phyloP scores from a whole-genome alignment of 495 filamentous ascomycete species.

The Platismatia glauca region DNA sequence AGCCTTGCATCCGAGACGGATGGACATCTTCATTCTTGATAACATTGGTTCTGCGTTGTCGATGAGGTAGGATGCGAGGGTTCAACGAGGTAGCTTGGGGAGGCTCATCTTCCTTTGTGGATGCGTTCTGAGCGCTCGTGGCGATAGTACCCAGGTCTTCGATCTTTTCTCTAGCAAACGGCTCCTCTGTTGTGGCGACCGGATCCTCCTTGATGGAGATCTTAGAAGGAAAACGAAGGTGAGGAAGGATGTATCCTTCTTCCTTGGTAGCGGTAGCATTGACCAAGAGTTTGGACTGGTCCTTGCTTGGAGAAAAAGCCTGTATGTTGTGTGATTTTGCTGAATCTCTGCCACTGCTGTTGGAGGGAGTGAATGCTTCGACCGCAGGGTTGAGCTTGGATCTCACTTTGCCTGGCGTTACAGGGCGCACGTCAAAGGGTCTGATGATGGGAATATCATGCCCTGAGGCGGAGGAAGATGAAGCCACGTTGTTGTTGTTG shows the following conservation, averaged over 20 bases:
- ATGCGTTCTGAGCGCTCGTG: not conserved
- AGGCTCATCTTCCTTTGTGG: not conserved
- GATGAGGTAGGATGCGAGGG: not conserved
- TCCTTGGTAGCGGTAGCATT: not conserved
- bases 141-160: not conserved
- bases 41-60: not conserved
- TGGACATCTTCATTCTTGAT: too few relatives aligned
- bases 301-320: not conserved
- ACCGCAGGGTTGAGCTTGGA: not conserved
- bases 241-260: not conserved
- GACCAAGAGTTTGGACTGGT: not conserved
- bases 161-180: not conserved
- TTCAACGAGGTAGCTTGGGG: not conserved
- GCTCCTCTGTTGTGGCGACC: not conserved
- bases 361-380: not conserved
- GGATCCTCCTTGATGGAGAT: not conserved
- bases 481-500: not conserved
- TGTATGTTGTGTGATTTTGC: not conserved
- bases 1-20: not conserved
- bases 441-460: not conserved
- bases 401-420: not conserved
- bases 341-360: not conserved
- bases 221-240: not conserved
- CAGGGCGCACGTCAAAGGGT: not conserved
- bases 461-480: not conserved